Evolutionary conservation across 805 yeast genomes (phyloP), one percentile per base, ranked within the genome.

Genomic region (Pichia manshurica): DNA sequence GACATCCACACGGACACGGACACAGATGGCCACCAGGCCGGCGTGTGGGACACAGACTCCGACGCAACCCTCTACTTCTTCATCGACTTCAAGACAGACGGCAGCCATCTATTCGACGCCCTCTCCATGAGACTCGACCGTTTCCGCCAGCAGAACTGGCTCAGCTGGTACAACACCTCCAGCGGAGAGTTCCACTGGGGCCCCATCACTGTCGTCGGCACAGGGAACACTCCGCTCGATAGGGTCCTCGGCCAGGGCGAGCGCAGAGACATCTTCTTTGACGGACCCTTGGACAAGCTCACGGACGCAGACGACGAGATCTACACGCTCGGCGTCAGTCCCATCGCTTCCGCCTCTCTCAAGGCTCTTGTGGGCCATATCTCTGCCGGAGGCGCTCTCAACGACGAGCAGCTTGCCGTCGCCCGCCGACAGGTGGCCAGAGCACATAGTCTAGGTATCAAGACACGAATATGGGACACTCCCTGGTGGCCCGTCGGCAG

Each of bases 381-480:
- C n/a, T n/a, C n/a, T n/a, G 52, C 39, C 46, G 48, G 56, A 15
- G 48, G 38, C 8, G 34, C 25, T 19, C 35, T 52, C 32, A 45
- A 48, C 31, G 71, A 74, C 2, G 55, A 55, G 0, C 78, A 77
- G 49, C 47, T 57, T 38, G 48, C 38, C 1, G 54, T 28, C 10
- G 52, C 77, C 21, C 52, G 53, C 20, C 32, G 48, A 4, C 53
- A 53, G 23, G 61, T 77, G 19, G 63, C 64, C 9, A 44, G 49
- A 15, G 82, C 86, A 2, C 87, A 82, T 54, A 56, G 62, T 2
- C 49, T 65, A 42, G 77, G 78, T 12, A 56, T 83, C 36, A 70
- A 72, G 53, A 76, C 87, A 0, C 67, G 91, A 47, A 67, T 83
- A 28, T 84, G 90, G 90, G 89, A 82, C 17, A 80, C 79, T 8